Base-by-base conservation (phyloP, 495 filamentous ascomycete species). In the Annulohypoxylon nitens region DNA sequence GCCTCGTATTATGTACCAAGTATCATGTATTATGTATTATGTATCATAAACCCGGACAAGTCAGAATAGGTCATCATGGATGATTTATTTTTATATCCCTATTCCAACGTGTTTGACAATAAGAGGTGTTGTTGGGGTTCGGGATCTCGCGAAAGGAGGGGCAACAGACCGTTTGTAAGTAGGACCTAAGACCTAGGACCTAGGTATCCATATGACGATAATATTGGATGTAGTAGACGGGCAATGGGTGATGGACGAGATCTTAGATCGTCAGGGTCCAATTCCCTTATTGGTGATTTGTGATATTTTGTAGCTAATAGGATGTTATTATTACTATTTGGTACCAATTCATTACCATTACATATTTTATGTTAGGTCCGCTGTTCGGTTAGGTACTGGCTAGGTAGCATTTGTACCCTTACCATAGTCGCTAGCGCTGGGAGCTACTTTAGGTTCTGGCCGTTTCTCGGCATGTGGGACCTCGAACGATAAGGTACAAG, bases 251-350 rank as follows among this genome's bases (percentile, higher is more conserved):
- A 70, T 70, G 60, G 60, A 34, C 48, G 63, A 67, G 69, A 73
- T 73, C 65, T 73, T 45, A 63, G 65, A 64, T 74, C 67, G 66
- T 67, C 71, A 74, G 67, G 71, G 67, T 70, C 71, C 62, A 70
- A 66, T 67, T 70, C 66, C 45, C 8, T 36, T 66, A 58, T 48
- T 53, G 61, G 61, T 45, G 34, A 61, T 51, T 11, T 18, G 33
- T 65, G 63, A 16, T 50, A 0, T 11, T 23, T 55, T 18, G 45
- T 34, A 43, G 63, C 58, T 36, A 59, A 68, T 33, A 45, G 48
- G 48, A 51, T 51, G 20, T 51, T 51, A 51, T 51, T 51, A 51
- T 51, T 26, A 51, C 48, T 51, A 26, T 65, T 26, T 1, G 50
- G 50, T 54, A 54, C 39, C 39, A 43, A 43, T 39, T 58, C 30